Evolutionary conservation across 2,329 filamentous ascomycete genomes (phyloP).

Genomic region (Venturia aucupariae): DNA sequence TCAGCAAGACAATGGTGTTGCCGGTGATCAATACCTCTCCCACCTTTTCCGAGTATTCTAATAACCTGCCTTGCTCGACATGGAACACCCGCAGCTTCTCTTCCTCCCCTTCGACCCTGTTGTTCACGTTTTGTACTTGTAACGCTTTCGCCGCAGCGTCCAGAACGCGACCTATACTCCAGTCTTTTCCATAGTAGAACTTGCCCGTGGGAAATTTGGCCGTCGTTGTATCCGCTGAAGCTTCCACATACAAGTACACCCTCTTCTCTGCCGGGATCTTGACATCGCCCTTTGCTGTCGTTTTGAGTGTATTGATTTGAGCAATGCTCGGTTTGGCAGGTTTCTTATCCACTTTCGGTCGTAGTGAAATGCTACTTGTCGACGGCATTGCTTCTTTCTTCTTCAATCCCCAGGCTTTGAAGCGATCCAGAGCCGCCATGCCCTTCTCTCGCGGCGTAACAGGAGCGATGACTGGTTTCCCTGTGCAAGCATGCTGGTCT

Average conservation of each 20-base stretch:
- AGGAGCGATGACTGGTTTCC: constrained; percentile 58
- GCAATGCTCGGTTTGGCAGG: constrained; percentile 32
- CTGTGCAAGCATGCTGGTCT: constrained; percentile 71
- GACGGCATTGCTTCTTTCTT: constrained; percentile 53
- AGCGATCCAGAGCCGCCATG: constrained; percentile 61
- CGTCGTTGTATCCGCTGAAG: constrained; percentile 74
- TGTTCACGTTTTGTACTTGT: constrained; percentile 78
- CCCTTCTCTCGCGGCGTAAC: constrained; percentile 52
- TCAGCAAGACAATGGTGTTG: constrained; percentile 79
- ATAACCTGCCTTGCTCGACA: constrained; percentile 74
- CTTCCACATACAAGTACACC: constrained; percentile 86
- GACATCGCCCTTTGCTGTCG: constrained; percentile 79
- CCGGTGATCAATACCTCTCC: constrained; percentile 65
- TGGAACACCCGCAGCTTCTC: constrained; percentile 83
- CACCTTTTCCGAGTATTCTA: constrained; percentile 84
- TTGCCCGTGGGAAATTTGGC: constrained; percentile 63
- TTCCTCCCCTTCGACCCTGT: constrained; percentile 64
- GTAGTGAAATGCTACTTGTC: constrained; percentile 35
- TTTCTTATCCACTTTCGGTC: background rate
- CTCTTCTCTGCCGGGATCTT: constrained; percentile 73
- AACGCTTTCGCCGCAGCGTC: constrained; percentile 68
- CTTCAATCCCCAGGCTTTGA: constrained; percentile 71
- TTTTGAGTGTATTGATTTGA: constrained; percentile 71
- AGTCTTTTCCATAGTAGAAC: constrained; percentile 53
- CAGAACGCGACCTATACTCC: constrained; percentile 78